Conservation (phyloP, 306 rosid genomes). For the Vigna reflexopilosa region DNA sequence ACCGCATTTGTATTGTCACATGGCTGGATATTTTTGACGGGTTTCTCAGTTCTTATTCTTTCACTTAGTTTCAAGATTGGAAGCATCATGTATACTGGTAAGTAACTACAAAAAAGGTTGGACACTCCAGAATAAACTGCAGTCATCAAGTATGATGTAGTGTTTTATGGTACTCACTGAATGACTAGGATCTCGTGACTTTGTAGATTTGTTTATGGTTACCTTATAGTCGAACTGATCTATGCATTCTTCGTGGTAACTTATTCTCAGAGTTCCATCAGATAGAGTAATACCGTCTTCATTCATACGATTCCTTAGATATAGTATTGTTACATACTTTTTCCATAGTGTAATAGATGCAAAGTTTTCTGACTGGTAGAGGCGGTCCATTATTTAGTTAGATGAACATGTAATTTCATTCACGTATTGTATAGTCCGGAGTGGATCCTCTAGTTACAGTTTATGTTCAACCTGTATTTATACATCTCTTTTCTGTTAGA, state of each 20-base stretch:
- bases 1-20: slow-evolving; percentile 60
- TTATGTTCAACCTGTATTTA: neutral
- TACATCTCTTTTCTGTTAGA: neutral
- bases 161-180: slow-evolving; percentile 31
- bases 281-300: slow-evolving; percentile 7
- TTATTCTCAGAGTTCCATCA: slow-evolving; percentile 32
- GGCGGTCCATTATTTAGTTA: neutral
- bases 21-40: slow-evolving; percentile 70
- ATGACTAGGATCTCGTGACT: slow-evolving; percentile 40
- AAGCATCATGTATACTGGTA: slow-evolving; percentile 62
- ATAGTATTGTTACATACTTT: neutral
- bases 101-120: slow-evolving; percentile 35
- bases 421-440: neutral
- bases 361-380: slow-evolving; percentile 31
- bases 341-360: neutral
- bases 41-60: slow-evolving; percentile 72
- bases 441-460: neutral
- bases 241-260: slow-evolving; percentile 46
- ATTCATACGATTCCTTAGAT: slow-evolving; percentile 17
- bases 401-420: slow-evolving; percentile 6
- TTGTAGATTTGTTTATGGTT: slow-evolving; percentile 40
- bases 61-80: slow-evolving; percentile 75
- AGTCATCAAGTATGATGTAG: slow-evolving; percentile 25
- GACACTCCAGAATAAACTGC: slow-evolving; percentile 24
- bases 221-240: slow-evolving; percentile 47